Conservation (phyloP, 768 basidiomycete species). For the Phlegmacium glaucopus region DNA sequence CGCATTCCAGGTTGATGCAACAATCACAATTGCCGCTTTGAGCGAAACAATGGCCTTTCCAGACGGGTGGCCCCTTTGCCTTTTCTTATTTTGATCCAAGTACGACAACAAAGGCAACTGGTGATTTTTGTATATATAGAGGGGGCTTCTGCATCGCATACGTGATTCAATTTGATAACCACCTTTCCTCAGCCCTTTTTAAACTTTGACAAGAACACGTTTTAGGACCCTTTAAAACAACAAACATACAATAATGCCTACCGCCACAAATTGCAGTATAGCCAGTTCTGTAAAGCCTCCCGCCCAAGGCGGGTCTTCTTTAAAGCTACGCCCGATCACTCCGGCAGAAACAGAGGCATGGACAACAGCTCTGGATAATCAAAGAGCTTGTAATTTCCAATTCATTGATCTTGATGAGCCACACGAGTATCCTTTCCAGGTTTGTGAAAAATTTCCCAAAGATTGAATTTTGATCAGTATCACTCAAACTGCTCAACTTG, state of each 20-base stretch:
- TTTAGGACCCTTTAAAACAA: not conserved
- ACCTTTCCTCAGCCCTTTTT: too few species aligned
- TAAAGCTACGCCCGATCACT: conserved; percentile 9
- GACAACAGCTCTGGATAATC: conserved; percentile 5
- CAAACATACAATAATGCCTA: not conserved
- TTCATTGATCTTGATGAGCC: conserved; percentile 39
- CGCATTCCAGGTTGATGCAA: not conserved
- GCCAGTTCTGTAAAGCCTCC: not conserved
- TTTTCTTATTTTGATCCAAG: conserved; percentile 1
- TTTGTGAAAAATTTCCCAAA: conserved; percentile 17
- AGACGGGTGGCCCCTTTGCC: too few species aligned
- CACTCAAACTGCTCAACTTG: conserved; percentile 2
- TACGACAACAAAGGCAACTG: not conserved
- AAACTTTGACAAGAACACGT: not conserved
- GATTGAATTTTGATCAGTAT: conserved; percentile 1
- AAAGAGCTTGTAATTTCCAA: conserved; percentile 1
- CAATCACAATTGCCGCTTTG: conserved; percentile 6
- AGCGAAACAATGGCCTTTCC: too few species aligned
- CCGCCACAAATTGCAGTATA: not conserved
- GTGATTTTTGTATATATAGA: too few species aligned
- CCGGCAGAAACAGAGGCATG: conserved; percentile 9
- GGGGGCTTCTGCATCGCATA: too few species aligned
- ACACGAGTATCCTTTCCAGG: conserved; percentile 51
- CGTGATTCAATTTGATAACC: too few species aligned
- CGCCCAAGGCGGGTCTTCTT: not conserved